Evolutionary conservation across 2,329 filamentous ascomycete species (phyloP), one percentile per base, ranked within the genome.

Genomic region (Arachnomyces sp.): DNA sequence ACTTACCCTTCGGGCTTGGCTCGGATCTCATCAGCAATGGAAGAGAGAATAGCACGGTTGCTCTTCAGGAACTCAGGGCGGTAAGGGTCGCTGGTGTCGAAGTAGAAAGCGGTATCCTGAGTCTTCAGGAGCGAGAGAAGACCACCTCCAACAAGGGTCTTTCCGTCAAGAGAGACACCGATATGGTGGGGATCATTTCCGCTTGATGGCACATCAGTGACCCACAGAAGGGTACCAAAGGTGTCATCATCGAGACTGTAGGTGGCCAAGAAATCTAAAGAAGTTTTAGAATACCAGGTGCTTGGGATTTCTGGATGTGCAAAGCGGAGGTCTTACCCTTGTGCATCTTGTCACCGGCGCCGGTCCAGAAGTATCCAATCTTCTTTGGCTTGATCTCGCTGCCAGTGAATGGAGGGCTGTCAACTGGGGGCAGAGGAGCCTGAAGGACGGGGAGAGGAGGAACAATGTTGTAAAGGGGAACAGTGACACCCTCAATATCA

Each of bases 291-390:
- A 16, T 17, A 32, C 29, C 13, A 8, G 29, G 12, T 13, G 12
- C 28, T 6, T 18, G 17, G n/a, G n/a, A n/a, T n/a, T n/a, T n/a
- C n/a, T n/a, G n/a, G 16, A 14, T 9, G 17, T n/a, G n/a, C n/a
- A n/a, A n/a, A n/a, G 11, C 7, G 17, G 7, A 11, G 12, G 15
- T 29, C 39, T 28, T 43, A 57, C 58, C 71, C 53, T 72, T 72
- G 57, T 80, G 75, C 34, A 68, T 52, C 51, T 80, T 79, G 51
- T 80, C 75, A 28, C 73, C 77, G 28, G 77, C 66, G 13, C 70
- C 76, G 38, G 75, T 78, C 75, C 75, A 80, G 61, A 80, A 79
- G 59, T 79, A 79, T 0, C 75, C 77, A 53, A 80, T 75, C 64
- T 80, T 80, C 71, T 80, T 80, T 18, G 77, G 77, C 61, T 73